Conservation (phyloP, 148 eudicot species). For the Heliamphora exappendiculata region DNA sequence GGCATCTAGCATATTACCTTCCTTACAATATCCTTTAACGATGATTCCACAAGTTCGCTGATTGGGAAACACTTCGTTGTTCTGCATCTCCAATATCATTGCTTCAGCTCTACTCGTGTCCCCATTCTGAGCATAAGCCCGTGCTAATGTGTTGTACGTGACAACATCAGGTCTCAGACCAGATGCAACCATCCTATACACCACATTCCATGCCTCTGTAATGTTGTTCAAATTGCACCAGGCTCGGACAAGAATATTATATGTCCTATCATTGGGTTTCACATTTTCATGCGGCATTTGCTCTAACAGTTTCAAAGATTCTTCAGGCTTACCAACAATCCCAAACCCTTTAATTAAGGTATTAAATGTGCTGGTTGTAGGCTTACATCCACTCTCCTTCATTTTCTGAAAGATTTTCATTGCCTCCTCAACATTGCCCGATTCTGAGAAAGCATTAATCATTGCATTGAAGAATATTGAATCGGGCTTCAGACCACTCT, state of each 20-base stretch:
- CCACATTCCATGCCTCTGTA: constrained; percentile 71
- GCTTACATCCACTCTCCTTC: constrained; percentile 74
- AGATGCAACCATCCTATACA: constrained; percentile 61
- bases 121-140: constrained; percentile 61
- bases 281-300: constrained; percentile 50
- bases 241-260: constrained; percentile 66
- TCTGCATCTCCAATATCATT: constrained; percentile 67
- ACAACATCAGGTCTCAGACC: constrained; percentile 84
- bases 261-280: constrained; percentile 82
- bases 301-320: constrained; percentile 61
- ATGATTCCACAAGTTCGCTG: constrained; percentile 88
- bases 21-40: constrained; percentile 71
- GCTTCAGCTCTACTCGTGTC: constrained; percentile 72
- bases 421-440: constrained; percentile 66
- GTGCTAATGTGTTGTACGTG: constrained; percentile 71
- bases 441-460: constrained; percentile 82
- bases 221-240: constrained; percentile 69
- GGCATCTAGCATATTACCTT: constrained; percentile 78
- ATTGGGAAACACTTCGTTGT: constrained; percentile 53
- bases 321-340: constrained; percentile 76
- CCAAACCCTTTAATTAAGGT: constrained; percentile 87
- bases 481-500: constrained; percentile 70
- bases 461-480: constrained; percentile 87
- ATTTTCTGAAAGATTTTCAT: constrained; percentile 60
- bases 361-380: constrained; percentile 80